Base-by-base conservation (phyloP, 352 stramenopile species). In the Heterotrichella gracilis region DNA sequence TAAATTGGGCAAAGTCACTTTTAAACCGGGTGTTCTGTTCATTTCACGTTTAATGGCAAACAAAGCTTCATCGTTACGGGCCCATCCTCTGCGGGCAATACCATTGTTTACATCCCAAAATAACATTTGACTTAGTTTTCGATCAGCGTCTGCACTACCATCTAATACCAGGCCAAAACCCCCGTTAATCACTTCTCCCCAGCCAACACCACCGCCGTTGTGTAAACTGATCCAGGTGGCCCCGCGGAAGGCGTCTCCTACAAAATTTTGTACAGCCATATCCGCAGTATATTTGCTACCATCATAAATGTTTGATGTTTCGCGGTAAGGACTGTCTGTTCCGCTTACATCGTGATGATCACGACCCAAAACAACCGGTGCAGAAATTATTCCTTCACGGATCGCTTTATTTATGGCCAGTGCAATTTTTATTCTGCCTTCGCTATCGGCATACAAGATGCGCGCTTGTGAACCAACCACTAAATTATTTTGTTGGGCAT, bases 101-200 rank as follows among this genome's bases (percentile, higher is more conserved):
- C 83, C 83, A 73, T 89, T 89, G 80, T 87, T 87, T 32, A 89
- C 82, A 73, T 89, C 83, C 82, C 83, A 89, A 64, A 80, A 78
- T 40, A 89, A 76, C 81, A 89, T 87, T 64, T 75, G 75, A 24
- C 72, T 74, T 40, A 81, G 81, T 72, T 84, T 84, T 53, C 78
- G 39, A 0, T 75, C 79, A 0, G 83, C 82, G 19, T 79, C 78
- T 25, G 80, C 72, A 14, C 80, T 84, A 23, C 82, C 82, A 68
- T 89, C 82, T 53, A 89, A 75, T 69, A 89, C 82, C 76, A 85
- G 82, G 32, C 82, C 82, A 70, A 89, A 89, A 69, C 82, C 82
- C 13, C 82, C 82, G 75, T 89, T 89, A 73, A 82, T 86, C 69
- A 87, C 82, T 71, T 89, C 80, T 24, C 83, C 83, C 82, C 83